Conservation (phyloP, 345 rosid genomes). For the Syzygium jambos region DNA sequence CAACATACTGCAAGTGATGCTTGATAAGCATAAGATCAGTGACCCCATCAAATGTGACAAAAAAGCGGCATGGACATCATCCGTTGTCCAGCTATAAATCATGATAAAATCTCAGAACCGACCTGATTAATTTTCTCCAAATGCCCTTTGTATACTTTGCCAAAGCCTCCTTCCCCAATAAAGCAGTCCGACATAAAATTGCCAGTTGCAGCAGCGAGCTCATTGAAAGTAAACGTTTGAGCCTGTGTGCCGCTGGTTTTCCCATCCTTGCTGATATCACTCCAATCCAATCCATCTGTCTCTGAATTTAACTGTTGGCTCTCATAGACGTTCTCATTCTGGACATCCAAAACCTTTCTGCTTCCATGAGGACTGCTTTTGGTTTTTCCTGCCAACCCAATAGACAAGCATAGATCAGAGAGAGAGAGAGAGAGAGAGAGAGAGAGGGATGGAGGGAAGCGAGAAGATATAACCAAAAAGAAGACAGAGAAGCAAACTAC, state of each 20-base stretch:
- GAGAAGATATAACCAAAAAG: neutral
- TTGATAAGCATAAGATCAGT: neutral
- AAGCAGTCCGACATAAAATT: conserved; percentile 60
- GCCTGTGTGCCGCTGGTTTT: conserved; percentile 21
- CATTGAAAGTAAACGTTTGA: conserved; percentile 43
- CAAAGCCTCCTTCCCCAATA: conserved; percentile 89
- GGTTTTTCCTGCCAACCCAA: neutral
- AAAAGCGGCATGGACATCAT: neutral
- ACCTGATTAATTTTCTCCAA: conserved; percentile 54
- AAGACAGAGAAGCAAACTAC: neutral
- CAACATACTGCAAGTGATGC: neutral
- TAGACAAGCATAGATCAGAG: neutral
- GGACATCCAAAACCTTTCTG: conserved; percentile 1
- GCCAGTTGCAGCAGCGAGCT: conserved; percentile 51
- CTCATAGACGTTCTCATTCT: conserved; percentile 20
- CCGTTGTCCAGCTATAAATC: neutral
- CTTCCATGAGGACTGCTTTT: conserved; percentile 11
- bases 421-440: neutral
- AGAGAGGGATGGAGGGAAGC: neutral
- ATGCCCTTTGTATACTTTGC: conserved; percentile 66
- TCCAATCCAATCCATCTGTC: conserved; percentile 37
- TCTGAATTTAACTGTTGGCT: conserved; percentile 40
- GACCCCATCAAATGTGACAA: neutral
- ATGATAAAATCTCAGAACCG: neutral
- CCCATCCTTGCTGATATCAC: conserved; percentile 26